Conservation (phyloP, 495 filamentous ascomycete genomes). For the Parathielavia hyrcaniae region DNA sequence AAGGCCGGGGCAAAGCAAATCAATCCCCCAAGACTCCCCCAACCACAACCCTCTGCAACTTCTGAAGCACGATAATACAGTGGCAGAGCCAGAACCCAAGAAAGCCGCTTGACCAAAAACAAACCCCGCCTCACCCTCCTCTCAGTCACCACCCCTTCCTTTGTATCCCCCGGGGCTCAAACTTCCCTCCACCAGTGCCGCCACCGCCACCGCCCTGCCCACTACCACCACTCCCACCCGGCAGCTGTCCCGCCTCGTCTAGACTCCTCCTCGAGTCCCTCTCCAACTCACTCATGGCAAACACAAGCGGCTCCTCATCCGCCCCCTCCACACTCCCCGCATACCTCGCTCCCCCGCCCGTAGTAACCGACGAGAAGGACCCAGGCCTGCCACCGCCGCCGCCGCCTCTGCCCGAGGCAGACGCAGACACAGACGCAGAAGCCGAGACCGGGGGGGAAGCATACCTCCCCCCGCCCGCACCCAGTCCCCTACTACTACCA, state of each 20-base stretch:
- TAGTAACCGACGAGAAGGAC: slow-evolving; percentile 22
- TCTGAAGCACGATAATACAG: too few relatives aligned
- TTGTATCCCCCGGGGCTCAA: slow-evolving; percentile 17
- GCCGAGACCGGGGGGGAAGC: neutral
- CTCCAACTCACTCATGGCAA: slow-evolving; percentile 82
- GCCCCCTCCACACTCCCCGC: slow-evolving; percentile 46
- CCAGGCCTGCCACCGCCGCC: slow-evolving; percentile 14
- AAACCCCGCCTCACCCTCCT: neutral
- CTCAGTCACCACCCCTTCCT: slow-evolving; percentile 22
- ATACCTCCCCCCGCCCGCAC: neutral
- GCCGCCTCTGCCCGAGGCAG: neutral
- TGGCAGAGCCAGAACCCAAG: too few relatives aligned
- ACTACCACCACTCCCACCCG: slow-evolving; percentile 17
- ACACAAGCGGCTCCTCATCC: slow-evolving; percentile 78
- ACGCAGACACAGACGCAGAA: neutral
- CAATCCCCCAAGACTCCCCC: too few relatives aligned
- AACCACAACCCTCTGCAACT: too few relatives aligned
- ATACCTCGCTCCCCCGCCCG: slow-evolving; percentile 34
- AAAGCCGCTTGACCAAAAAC: too few relatives aligned
- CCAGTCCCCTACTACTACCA: neutral
- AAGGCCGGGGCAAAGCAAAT: too few relatives aligned
- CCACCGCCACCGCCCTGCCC: neutral
- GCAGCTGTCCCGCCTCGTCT: slow-evolving; percentile 49
- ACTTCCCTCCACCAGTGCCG: neutral
- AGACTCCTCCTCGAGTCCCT: slow-evolving; percentile 62